Evolutionary conservation across 192 early-diverging fungal genomes (phyloP).

Genomic region (Gamsiella multidivaricata): DNA sequence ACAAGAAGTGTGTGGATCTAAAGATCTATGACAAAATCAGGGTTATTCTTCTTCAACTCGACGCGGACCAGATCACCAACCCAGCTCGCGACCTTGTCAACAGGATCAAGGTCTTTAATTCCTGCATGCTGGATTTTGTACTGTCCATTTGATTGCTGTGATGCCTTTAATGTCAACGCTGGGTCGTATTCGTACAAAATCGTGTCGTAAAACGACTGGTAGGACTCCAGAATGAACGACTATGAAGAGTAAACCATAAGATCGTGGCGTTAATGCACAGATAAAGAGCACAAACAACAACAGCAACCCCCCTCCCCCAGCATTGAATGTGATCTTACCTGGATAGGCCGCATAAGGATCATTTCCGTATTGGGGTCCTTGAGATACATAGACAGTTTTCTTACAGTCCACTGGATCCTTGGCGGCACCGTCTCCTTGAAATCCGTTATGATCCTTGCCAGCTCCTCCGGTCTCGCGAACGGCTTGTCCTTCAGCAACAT

Average conservation of each 20-base stretch:
- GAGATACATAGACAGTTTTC: constrained; percentile 75
- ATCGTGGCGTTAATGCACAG: no score
- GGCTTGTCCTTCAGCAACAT: constrained; percentile 58
- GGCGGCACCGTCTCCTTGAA: constrained; percentile 67
- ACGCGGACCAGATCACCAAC: constrained; percentile 17
- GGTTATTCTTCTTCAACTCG: constrained; percentile 43
- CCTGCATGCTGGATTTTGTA: constrained; percentile 37
- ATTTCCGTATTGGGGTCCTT: constrained; percentile 82
- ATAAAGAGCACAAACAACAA: no score
- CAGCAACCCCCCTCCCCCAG: background rate
- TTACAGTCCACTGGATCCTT: constrained; percentile 62
- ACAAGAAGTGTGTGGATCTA: no score
- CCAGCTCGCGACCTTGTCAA: constrained; percentile 49
- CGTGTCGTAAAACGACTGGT: constrained; percentile 61
- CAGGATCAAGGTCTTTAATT: constrained; percentile 27
- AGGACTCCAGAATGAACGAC: constrained; percentile 60
- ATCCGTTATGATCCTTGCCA: constrained; percentile 38
- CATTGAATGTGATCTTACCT: constrained; percentile 52
- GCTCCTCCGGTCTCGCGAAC: constrained; percentile 58
- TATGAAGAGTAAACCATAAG: no score
- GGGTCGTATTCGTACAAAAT: constrained; percentile 56
- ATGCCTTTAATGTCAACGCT: constrained; percentile 34
- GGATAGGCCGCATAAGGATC: constrained; percentile 76
- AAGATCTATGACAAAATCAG: constrained; percentile 16
- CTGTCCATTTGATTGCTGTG: constrained; percentile 30